Evolutionary conservation across 1,139 yeast genomes (phyloP).

Genomic region (Protomyces pachydermus): DNA sequence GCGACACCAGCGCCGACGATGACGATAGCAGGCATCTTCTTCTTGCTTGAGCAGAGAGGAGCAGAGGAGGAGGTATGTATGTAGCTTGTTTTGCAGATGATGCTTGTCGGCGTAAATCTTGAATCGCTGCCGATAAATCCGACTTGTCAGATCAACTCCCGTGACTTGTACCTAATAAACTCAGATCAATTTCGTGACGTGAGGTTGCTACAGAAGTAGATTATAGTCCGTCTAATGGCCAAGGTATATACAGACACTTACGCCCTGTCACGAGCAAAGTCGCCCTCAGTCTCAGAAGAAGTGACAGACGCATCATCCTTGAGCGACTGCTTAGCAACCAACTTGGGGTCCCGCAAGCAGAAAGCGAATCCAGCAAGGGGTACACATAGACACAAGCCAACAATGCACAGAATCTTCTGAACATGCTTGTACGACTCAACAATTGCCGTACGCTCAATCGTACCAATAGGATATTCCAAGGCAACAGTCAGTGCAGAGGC

Average conservation of each 20-base stretch:
- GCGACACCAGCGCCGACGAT: slow-evolving; percentile 26
- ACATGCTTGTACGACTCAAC: slow-evolving; percentile 32
- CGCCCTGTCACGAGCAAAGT: no score
- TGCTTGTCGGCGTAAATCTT: no score
- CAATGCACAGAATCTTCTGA: slow-evolving; percentile 54
- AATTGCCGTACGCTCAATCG: slow-evolving; percentile 31
- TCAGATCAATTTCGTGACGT: no score
- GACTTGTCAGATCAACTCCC: no score
- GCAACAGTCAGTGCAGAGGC: slow-evolving; percentile 30
- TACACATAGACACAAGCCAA: slow-evolving; percentile 44
- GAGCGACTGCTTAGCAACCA: slow-evolving; percentile 12
- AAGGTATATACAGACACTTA: no score
- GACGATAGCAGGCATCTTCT: slow-evolving; percentile 15
- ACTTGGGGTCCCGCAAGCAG: slow-evolving; percentile 24
- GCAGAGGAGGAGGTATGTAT: no score
- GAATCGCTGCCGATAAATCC: no score
- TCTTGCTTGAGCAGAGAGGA: neutral
- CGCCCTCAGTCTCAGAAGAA: neutral
- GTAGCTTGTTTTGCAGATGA: no score
- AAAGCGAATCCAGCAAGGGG: slow-evolving; percentile 19
- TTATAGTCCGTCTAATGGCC: no score
- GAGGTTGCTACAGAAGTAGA: no score
- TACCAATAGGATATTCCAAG: slow-evolving; percentile 25
- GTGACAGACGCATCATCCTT: slow-evolving; percentile 5
- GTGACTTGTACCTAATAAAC: no score